Percentiles rank a stretch among this genome's conserved stretches.
phyloP scores from a whole-genome alignment of 495 filamentous ascomycete genomes.

The Talaromyces nanjingensis region DNA sequence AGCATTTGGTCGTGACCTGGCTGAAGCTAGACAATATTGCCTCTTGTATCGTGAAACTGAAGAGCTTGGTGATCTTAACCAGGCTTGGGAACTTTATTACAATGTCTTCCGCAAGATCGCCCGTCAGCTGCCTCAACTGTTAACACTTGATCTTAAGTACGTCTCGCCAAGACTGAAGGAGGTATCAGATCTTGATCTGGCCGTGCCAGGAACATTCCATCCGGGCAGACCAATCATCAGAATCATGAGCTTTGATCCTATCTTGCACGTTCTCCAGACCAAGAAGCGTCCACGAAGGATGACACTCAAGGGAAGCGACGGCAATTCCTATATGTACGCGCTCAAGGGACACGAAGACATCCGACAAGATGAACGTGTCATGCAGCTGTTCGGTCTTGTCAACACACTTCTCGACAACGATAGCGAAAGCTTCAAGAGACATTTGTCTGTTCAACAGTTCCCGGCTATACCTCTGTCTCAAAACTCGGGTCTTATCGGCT shows the following conservation, averaged over 20 bases:
- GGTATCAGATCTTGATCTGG: constrained; percentile 77
- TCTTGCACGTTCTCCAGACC: constrained; percentile 86
- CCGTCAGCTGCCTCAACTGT: constrained; percentile 86
- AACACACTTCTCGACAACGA: constrained; percentile 92
- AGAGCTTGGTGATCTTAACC: constrained; percentile 90
- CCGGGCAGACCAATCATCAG: constrained; percentile 79
- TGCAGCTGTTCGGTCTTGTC: constrained; percentile 95
- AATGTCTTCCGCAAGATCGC: constrained; percentile 93
- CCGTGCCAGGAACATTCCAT: constrained; percentile 88
- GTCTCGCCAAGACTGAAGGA: constrained; percentile 87
- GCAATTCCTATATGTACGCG: constrained; percentile 72
- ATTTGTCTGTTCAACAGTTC: constrained; percentile 91
- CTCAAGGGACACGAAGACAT: constrained; percentile 99
- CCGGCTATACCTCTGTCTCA: constrained; percentile 93
- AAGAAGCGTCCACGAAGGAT: constrained; percentile 93
- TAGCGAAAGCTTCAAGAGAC: constrained; percentile 91
- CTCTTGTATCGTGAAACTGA: constrained; percentile 77
- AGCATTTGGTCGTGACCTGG: constrained; percentile 89
- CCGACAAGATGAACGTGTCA: constrained; percentile 95
- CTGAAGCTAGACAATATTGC: constrained; percentile 93
- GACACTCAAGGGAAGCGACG: constrained; percentile 82
- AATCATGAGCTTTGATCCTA: constrained; percentile 83
- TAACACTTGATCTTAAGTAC: constrained; percentile 88
- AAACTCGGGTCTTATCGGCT: constrained; percentile 87
- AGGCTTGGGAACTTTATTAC: constrained; percentile 98